A percentile compares a stretch with the other conserved stretches of the same genome.
These are phyloP conservation scores for Symbiodinium natans DNA, from an alignment of 73 alveolate genomes.

Conservation along the genomic window DNA sequence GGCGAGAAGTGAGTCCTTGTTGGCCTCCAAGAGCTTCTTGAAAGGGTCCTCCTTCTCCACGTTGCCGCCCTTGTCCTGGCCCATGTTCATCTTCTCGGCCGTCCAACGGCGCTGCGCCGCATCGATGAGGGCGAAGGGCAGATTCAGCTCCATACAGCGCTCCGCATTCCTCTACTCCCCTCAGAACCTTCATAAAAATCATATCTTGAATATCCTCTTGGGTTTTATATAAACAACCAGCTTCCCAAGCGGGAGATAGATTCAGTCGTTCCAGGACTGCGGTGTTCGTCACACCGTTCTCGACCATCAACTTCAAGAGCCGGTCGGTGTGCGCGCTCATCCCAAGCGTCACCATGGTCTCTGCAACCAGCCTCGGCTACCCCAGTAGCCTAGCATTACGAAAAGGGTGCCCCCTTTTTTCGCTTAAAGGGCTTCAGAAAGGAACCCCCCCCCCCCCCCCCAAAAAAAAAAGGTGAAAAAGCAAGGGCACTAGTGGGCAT, in stretches of 20 bases:
- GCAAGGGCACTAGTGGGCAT: too few species aligned
- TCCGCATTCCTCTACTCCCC: slow-evolving; percentile 18
- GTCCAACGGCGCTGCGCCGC: slow-evolving; percentile 47
- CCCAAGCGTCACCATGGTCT: slow-evolving; percentile 87
- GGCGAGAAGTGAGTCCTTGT: too few species aligned
- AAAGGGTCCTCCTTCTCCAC: slow-evolving; percentile 70
- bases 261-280: slow-evolving; percentile 82
- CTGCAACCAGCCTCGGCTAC: background rate
- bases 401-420: background rate
- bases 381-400: background rate
- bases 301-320: slow-evolving; percentile 44
- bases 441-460: too few species aligned
- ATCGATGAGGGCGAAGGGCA: slow-evolving; percentile 51
- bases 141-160: slow-evolving; percentile 61
- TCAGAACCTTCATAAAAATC: too few species aligned
- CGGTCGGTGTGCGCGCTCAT: slow-evolving; percentile 77
- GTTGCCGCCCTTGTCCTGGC: slow-evolving; percentile 23
- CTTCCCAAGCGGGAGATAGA: background rate
- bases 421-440: too few species aligned
- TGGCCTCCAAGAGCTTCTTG: slow-evolving; percentile 72
- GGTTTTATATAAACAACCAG: background rate
- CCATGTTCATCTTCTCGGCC: slow-evolving; percentile 75
- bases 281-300: slow-evolving; percentile 87
- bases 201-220: too few species aligned
- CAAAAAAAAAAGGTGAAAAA: too few species aligned